Percentiles rank a stretch among this genome's conserved stretches.
Evolutionary conservation across 352 stramenopile genomes (phyloP).

Genomic region (Phytophthora pluvialis): DNA sequence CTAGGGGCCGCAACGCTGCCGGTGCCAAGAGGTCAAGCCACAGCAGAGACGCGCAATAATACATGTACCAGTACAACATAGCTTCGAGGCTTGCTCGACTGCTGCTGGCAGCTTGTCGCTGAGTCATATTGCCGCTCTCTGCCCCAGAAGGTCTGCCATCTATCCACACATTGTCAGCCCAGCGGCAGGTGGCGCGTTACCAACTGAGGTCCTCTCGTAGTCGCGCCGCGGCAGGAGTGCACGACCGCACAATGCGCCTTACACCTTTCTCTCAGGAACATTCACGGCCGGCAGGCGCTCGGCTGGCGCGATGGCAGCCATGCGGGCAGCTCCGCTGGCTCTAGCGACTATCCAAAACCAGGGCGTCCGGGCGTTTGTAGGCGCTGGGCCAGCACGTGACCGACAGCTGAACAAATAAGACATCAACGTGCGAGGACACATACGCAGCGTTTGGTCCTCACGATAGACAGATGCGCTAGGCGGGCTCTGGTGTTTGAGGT

Average conservation of each 20-base stretch:
- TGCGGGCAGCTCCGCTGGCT: conserved; percentile 29
- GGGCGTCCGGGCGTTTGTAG: conserved; percentile 11
- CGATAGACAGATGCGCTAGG: background rate
- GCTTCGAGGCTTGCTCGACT: conserved; percentile 12
- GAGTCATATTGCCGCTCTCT: conserved; percentile 25
- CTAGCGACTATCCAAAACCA: conserved; percentile 27
- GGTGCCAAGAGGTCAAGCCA: background rate
- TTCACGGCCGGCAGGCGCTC: conserved; percentile 28
- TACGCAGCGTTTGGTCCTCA: conserved; percentile 1
- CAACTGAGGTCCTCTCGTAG: conserved; percentile 15
- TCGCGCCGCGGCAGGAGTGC: conserved; percentile 16
- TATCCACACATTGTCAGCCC: conserved; percentile 18
- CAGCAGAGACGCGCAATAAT: conserved; percentile 7
- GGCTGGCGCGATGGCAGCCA: conserved; percentile 13
- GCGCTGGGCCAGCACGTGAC: conserved; percentile 14
- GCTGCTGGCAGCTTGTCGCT: conserved; percentile 2
- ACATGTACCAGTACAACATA: conserved; percentile 6
- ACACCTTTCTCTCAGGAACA: conserved; percentile 37
- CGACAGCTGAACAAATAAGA: conserved; percentile 35
- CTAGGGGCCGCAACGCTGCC: background rate
- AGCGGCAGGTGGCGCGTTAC: conserved; percentile 34
- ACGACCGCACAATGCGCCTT: conserved; percentile 30
- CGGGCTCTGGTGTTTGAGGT: conserved; percentile 7
- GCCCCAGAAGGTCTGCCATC: background rate
- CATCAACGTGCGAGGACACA: conserved; percentile 26